Evolutionary conservation across 331 rosid species (phyloP).

Genomic region (Stylosanthes scabra): DNA sequence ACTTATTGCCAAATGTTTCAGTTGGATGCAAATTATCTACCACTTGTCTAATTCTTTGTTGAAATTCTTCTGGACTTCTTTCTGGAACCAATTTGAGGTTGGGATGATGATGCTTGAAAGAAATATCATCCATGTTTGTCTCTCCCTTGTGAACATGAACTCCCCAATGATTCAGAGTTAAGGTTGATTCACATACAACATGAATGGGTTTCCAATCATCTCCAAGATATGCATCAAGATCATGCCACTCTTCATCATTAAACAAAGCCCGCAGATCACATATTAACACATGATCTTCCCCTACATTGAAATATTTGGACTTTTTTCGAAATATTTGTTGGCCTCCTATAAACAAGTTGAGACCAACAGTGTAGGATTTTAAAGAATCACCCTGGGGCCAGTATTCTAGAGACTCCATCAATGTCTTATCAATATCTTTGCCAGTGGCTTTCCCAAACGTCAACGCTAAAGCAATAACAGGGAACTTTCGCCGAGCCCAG

Average conservation of each 20-base stretch:
- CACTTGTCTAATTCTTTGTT: not conserved
- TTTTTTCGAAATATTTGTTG: not conserved
- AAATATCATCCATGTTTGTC: constrained; percentile 2
- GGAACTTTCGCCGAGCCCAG: constrained; percentile 13
- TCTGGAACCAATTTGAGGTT: too few relatives aligned
- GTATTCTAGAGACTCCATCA: not conserved
- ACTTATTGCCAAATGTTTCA: not conserved
- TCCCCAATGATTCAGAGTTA: not conserved
- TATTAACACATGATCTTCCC: constrained; percentile 1
- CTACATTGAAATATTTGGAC: not conserved
- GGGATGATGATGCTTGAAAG: not conserved
- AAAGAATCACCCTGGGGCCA: too few relatives aligned
- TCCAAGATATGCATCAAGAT: not conserved
- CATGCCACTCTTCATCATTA: constrained; percentile 8
- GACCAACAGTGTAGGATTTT: not conserved
- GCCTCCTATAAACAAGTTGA: constrained; percentile 1
- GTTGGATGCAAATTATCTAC: not conserved
- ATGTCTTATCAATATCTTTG: too few relatives aligned
- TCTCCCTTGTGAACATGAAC: not conserved
- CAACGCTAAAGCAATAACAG: constrained; percentile 1
- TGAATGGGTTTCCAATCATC: not conserved
- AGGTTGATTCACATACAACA: not conserved
- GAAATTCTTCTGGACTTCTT: too few relatives aligned
- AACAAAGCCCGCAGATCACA: constrained; percentile 3
- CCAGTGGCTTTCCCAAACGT: not conserved